Evolutionary conservation across 1,284 basidiomycete species (phyloP), one percentile per base, ranked within the genome.

Genomic region (Cutaneotrichosporon dermatis): DNA sequence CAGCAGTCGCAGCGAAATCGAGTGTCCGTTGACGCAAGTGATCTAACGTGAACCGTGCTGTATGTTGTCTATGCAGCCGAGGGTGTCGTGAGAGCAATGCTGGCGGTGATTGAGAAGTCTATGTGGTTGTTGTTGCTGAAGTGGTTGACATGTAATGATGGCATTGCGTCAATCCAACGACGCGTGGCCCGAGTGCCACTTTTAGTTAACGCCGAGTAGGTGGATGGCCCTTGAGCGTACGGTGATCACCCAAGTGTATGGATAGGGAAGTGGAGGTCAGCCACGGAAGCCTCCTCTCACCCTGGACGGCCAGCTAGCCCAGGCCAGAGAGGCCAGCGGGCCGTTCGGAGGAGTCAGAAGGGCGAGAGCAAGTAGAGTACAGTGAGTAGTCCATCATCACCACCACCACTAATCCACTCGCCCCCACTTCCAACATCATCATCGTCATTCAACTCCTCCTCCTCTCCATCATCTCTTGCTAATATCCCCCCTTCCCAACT

Each of bases 151-250:
- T 6, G 11, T 12, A 40, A 40, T 40, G 12, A 40, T 40, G 39
- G 46, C 43, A 44, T 44, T 13, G 35, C 6, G 25, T 25, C 25
- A 25, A 25, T 25, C 49, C 39, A 54, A 63, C 62, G 64, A 66
- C 61, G 64, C 64, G 64, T 66, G 64, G 59, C 35, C 39, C 4
- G 41, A 43, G 48, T 61, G 65, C 62, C 62, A 66, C 65, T 58
- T 54, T 33, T 46, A 13, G 12, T 37, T 59, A 66, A 63, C 64
- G 64, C 64, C 64, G 64, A 44, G 35, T 42, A 2, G 41, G 54
- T 46, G 54, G 44, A 48, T 16, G 40, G 25, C 25, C 3, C 25
- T 25, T 25, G 25, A 25, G 25, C 25, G 25, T 25, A 25, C 25
- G 25, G 25, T 25, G 25, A 25, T 25, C 25, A 25, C 25, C 25